Evolutionary conservation across 805 yeast species (phyloP).

Genomic region (Candida berthetii): DNA sequence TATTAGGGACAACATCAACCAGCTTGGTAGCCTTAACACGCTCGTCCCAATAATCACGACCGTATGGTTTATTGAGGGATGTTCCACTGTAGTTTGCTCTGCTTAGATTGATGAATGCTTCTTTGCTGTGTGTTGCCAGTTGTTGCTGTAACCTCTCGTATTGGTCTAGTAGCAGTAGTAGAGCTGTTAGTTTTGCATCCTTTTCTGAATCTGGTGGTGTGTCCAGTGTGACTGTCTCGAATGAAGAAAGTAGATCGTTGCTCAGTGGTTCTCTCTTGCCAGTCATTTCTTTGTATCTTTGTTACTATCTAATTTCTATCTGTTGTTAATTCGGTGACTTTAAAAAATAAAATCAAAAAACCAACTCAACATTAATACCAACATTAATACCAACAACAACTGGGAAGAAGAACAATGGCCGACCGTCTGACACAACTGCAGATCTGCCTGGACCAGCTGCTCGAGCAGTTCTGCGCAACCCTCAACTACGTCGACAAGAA

Average conservation of each 20-base stretch:
- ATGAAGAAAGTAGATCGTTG: constrained; percentile 4
- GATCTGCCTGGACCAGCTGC: constrained; percentile 72
- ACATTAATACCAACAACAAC: neutral
- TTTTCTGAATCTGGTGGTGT: no score
- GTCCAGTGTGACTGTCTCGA: neutral
- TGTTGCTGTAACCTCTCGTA: constrained; percentile 3
- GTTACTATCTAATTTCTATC: no score
- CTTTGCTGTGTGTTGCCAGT: constrained; percentile 6
- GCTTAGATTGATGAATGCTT: constrained; percentile 36
- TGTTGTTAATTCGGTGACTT: no score
- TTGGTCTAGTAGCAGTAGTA: constrained; percentile 8
- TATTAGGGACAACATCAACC: constrained; percentile 2
- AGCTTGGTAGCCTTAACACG: constrained; percentile 19
- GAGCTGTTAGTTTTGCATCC: constrained; percentile 1
- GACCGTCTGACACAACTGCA: constrained; percentile 90
- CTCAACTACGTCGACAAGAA: constrained; percentile 73
- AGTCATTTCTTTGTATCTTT: neutral
- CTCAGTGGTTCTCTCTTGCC: neutral
- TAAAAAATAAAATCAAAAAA: no score
- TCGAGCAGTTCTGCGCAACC: constrained; percentile 77
- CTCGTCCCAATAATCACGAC: constrained; percentile 35
- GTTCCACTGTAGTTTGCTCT: constrained; percentile 36
- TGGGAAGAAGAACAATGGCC: constrained; percentile 39
- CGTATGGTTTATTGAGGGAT: constrained; percentile 24
- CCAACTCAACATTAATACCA: no score